Evolutionary conservation across 352 stramenopile species (phyloP).

Genomic region (Pythium periplocum): DNA sequence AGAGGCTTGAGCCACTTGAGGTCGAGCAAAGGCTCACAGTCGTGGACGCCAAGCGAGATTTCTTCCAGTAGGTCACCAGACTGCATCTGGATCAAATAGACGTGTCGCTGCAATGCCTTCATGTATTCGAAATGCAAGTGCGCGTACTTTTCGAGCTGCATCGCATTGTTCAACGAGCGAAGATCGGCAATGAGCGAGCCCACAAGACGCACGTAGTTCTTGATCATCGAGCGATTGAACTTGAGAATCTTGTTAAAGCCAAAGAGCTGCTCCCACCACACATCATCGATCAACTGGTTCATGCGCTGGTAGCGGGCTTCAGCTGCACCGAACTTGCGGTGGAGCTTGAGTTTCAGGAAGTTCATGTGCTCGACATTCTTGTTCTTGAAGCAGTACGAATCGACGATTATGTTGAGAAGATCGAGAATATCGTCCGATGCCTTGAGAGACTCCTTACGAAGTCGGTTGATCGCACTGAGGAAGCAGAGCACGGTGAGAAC

Average conservation of each 20-base stretch:
- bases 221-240: conserved; percentile 66
- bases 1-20: conserved; percentile 37
- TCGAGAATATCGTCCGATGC: conserved; percentile 57
- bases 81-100: conserved; percentile 72
- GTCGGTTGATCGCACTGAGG: conserved; percentile 44
- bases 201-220: conserved; percentile 61
- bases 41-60: conserved; percentile 57
- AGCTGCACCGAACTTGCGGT: conserved; percentile 62
- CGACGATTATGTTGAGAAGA: conserved; percentile 74
- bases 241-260: conserved; percentile 59
- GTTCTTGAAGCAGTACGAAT: conserved; percentile 86
- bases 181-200: conserved; percentile 63
- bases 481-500: neutral
- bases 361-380: conserved; percentile 85
- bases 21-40: conserved; percentile 42
- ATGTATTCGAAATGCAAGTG: conserved; percentile 68
- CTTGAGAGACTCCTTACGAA: conserved; percentile 44
- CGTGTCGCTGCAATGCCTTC: conserved; percentile 73
- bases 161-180: conserved; percentile 67
- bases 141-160: conserved; percentile 76
- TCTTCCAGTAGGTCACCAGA: conserved; percentile 62
- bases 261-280: conserved; percentile 81
- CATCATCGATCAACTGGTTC: conserved; percentile 51
- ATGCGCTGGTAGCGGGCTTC: conserved; percentile 49
- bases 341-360: conserved; percentile 65